Evolutionary conservation across 1,284 basidiomycete species (phyloP).

Genomic region (Schizophyllum amplum): DNA sequence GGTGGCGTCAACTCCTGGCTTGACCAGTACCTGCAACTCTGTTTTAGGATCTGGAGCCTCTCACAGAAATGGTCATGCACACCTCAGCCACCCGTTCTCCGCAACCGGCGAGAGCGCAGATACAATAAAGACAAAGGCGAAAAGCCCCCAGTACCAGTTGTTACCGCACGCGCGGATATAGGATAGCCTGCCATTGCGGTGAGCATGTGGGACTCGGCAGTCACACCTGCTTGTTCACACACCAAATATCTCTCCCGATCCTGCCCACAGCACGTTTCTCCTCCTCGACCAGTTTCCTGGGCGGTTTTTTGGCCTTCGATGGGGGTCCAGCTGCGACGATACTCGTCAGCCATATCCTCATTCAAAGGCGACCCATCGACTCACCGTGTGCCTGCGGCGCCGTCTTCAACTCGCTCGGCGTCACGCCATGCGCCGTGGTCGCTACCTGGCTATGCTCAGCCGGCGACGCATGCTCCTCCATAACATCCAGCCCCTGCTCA

Average conservation of each 20-base stretch:
- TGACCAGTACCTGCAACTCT: constrained; percentile 55
- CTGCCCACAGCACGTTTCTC: constrained; percentile 83
- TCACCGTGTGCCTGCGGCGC: constrained; percentile 42
- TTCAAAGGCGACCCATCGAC: too few relatives aligned
- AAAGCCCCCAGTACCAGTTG: constrained; percentile 64
- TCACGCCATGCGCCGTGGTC: constrained; percentile 17
- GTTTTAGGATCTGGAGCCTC: constrained; percentile 8
- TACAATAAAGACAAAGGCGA: constrained; percentile 48
- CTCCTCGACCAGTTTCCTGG: constrained; percentile 85
- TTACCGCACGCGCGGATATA: constrained; percentile 72
- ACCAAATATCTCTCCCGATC: constrained; percentile 76
- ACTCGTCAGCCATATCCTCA: too few relatives aligned
- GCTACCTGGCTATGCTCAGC: constrained; percentile 9
- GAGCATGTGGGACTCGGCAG: too few relatives aligned
- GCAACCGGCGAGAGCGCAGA: constrained; percentile 69
- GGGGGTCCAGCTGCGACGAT: constrained; percentile 25
- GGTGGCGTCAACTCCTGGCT: constrained; percentile 29
- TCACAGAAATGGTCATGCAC: not conserved
- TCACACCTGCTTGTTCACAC: too few relatives aligned
- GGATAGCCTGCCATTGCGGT: constrained; percentile 19
- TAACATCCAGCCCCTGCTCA: constrained; percentile 15
- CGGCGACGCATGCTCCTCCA: constrained; percentile 16
- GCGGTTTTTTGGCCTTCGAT: constrained; percentile 38
- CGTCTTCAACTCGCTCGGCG: constrained; percentile 38
- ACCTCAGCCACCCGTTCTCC: constrained; percentile 82